Conservation (phyloP, 176 grass and related monocot species). For the Eleusine indica region DNA sequence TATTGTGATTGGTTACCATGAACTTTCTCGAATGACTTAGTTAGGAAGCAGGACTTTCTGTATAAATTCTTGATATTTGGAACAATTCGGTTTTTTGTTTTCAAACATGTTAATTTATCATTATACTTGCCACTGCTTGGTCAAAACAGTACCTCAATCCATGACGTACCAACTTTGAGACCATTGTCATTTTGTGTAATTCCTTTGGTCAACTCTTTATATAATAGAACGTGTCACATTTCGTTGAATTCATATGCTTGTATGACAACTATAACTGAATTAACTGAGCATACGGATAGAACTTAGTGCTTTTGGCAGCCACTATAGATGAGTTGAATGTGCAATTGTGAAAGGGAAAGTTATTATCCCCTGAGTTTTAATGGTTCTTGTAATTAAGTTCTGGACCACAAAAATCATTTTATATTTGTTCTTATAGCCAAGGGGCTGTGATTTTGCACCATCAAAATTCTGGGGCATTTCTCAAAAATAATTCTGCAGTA, state of each 20-base stretch:
- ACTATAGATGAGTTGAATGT: background rate
- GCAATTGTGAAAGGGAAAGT: background rate
- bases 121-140: background rate
- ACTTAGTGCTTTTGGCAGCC: constrained; percentile 6
- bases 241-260: constrained; percentile 1
- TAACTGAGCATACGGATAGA: background rate
- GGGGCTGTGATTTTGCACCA: background rate
- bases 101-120: background rate
- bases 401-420: background rate
- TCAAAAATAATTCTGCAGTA: background rate
- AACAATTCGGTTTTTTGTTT: background rate
- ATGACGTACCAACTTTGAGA: background rate
- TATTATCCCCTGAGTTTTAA: background rate
- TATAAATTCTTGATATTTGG: constrained; percentile 2
- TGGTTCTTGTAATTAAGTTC: background rate
- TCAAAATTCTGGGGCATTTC: background rate
- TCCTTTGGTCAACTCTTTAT: constrained; percentile 1
- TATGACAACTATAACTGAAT: constrained; percentile 14
- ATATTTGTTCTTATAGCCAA: background rate
- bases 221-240: background rate
- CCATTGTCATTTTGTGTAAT: background rate
- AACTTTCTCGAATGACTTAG: background rate
- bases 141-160: background rate
- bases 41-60: background rate
- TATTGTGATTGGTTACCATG: constrained; percentile 20